Percentiles rank a stretch among this genome's conserved stretches.
These are phyloP conservation scores for Senna tora DNA, from an alignment of 306 rosid species.

Conservation along the genomic window DNA sequence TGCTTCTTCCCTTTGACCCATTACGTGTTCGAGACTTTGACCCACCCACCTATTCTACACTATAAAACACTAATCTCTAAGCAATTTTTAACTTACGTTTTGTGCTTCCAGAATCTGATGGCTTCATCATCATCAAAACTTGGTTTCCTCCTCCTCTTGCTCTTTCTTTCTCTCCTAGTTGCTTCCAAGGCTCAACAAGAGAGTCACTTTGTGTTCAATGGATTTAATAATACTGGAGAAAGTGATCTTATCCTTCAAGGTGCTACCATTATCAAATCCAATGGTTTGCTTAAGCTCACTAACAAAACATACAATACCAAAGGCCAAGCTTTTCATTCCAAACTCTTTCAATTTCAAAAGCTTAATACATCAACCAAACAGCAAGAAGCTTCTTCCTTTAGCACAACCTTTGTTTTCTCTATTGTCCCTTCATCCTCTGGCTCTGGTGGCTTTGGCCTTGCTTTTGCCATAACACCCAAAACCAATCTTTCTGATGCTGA, in stretches of 20 bases:
- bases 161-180: conserved; percentile 27
- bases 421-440: conserved; percentile 45
- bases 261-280: conserved; percentile 44
- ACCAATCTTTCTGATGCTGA: conserved; percentile 45
- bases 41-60: not conserved
- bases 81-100: conserved; percentile 3
- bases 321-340: conserved; percentile 59
- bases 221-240: conserved; percentile 43
- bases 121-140: conserved; percentile 34
- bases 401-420: conserved; percentile 68
- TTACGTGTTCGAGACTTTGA: not conserved
- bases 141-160: conserved; percentile 36
- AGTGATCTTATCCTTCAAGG: conserved; percentile 27
- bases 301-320: conserved; percentile 30
- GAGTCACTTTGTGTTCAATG: conserved; percentile 38
- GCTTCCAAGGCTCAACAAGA: conserved; percentile 7
- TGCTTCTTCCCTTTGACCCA: not conserved
- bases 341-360: conserved; percentile 42
- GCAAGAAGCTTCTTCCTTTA: conserved; percentile 48
- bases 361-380: conserved; percentile 4
- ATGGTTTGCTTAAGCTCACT: conserved; percentile 58
- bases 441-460: conserved; percentile 68
- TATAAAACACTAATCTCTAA: not conserved
- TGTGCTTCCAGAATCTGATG: conserved; percentile 33
- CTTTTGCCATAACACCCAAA: conserved; percentile 60